Conservation (phyloP, 768 basidiomycete species). For the Pleurotus djamor region DNA sequence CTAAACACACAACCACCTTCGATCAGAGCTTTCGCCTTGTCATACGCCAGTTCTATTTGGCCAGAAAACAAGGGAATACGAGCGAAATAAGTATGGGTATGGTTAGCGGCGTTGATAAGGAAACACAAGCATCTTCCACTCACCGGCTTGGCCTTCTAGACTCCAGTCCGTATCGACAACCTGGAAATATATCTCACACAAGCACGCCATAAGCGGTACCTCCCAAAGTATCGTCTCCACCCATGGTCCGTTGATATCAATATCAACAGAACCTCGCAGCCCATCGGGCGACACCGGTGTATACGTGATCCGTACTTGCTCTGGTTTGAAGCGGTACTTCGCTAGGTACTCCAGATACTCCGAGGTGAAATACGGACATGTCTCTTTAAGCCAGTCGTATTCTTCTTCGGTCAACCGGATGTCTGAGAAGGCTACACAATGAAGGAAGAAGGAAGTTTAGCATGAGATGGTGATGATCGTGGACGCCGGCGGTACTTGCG, state of each 20-base stretch:
- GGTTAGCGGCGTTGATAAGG: neutral
- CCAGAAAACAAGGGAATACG: neutral
- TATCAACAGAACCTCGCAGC: constrained; percentile 61
- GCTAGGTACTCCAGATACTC: constrained; percentile 79
- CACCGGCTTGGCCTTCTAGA: constrained; percentile 80
- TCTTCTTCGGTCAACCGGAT: constrained; percentile 62
- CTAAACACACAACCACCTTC: constrained; percentile 67
- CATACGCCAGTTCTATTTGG: constrained; percentile 61
- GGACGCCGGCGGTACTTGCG: too few species aligned
- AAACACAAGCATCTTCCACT: constrained; percentile 6
- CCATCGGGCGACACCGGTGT: constrained; percentile 50
- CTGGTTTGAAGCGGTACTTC: constrained; percentile 67
- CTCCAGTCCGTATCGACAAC: constrained; percentile 79
- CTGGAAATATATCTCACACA: constrained; percentile 88
- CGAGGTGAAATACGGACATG: constrained; percentile 73
- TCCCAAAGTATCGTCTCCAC: constrained; percentile 91
- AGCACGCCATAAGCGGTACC: constrained; percentile 89
- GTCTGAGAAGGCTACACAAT: constrained; percentile 59
- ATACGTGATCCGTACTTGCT: constrained; percentile 69
- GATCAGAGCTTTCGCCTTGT: constrained; percentile 67
- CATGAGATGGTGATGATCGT: neutral
- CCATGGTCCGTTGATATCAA: constrained; percentile 76
- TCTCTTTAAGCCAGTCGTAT: constrained; percentile 56
- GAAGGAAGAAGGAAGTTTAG: neutral
- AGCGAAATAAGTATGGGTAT: neutral